Percentiles rank a stretch among this genome's conserved stretches.
Conservation (phyloP, 305 asterid species). For the Fraxinus dipetala region DNA sequence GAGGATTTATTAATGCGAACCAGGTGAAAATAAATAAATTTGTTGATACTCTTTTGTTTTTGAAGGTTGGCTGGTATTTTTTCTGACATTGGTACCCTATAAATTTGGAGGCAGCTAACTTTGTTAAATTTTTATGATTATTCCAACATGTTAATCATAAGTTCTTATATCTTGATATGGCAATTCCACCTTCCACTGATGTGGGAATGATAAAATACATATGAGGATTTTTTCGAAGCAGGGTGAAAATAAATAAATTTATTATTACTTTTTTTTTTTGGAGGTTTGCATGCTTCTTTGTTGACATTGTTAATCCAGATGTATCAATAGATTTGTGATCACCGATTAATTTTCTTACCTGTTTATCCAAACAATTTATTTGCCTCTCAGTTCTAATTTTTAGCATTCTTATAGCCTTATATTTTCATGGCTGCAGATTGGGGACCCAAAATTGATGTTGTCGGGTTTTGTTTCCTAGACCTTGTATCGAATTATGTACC, state of each 20-base stretch:
- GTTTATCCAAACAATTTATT: not conserved
- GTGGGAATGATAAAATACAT: not conserved
- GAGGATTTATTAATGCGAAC: not conserved
- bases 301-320: not conserved
- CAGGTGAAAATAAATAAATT: not conserved
- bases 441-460: slow-evolving; percentile 85
- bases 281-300: not conserved
- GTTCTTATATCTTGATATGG: not conserved
- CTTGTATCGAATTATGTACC: slow-evolving; percentile 83
- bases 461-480: slow-evolving; percentile 92
- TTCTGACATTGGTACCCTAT: not conserved
- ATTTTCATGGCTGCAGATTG: slow-evolving; percentile 54
- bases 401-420: slow-evolving; percentile 1
- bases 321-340: not conserved
- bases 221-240: not conserved
- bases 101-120: not conserved
- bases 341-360: not conserved
- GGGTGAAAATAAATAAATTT: not conserved
- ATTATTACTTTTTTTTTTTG: not conserved
- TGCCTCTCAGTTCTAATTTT: not conserved
- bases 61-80: not conserved
- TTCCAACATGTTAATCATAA: not conserved
- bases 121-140: not conserved
- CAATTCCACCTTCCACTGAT: not conserved
- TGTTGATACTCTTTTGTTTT: not conserved